Conservation (phyloP, 192 early-diverging fungal genomes). For the Phlyctochytrium bullatum region DNA sequence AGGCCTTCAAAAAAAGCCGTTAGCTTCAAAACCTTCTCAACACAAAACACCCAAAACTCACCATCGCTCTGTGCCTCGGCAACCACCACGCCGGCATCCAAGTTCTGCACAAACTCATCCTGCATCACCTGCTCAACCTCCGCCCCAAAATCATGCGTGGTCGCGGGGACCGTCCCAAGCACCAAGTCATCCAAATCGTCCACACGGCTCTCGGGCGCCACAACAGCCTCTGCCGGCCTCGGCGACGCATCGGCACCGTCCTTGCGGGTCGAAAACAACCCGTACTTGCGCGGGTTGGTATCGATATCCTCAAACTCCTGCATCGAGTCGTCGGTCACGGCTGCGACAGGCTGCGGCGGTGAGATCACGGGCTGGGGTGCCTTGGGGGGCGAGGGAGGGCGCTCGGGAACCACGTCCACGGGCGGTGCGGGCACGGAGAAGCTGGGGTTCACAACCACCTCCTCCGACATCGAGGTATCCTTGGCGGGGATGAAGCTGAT, state of each 20-base stretch:
- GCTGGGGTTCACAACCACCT: background rate
- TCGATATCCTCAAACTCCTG: background rate
- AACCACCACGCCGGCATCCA: too few species aligned
- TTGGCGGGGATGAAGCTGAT: background rate
- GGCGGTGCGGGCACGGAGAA: too few species aligned
- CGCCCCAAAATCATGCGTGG: background rate
- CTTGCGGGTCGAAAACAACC: background rate
- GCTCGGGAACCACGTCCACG: too few species aligned
- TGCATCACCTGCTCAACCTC: too few species aligned
- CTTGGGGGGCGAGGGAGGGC: too few species aligned
- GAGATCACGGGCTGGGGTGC: background rate
- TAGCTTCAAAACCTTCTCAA: too few species aligned
- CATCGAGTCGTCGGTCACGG: background rate
- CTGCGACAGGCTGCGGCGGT: background rate
- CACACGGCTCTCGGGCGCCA: background rate
- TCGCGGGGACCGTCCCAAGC: background rate
- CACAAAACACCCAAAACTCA: too few species aligned
- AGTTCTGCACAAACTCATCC: too few species aligned
- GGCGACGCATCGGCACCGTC: too few species aligned
- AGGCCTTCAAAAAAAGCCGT: too few species aligned
- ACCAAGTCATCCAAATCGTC: background rate
- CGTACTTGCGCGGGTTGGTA: slow-evolving; percentile 4
- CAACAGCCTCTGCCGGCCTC: background rate
- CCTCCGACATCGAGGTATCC: background rate
- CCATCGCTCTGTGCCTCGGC: too few species aligned